Percentiles rank a stretch among this genome's conserved stretches.
phyloP scores from a whole-genome alignment of 2,329 filamentous ascomycete species.

The Cadophora sp. region DNA sequence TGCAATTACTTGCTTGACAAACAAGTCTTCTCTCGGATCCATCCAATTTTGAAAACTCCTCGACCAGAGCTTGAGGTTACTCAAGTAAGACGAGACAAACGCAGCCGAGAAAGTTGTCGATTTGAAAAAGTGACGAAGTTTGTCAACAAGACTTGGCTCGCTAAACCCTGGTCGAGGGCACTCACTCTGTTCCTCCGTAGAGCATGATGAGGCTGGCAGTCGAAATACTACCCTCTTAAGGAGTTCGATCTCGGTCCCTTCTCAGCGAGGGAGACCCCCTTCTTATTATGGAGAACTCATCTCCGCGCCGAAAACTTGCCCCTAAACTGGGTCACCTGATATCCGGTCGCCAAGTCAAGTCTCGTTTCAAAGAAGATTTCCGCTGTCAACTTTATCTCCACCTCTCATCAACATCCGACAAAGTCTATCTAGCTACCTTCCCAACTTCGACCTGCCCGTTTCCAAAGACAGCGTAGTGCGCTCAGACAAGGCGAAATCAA shows the following conservation, averaged over 20 bases:
- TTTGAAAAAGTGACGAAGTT: too few relatives aligned
- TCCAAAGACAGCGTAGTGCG: not conserved
- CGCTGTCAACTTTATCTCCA: not conserved
- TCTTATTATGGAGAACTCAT: not conserved
- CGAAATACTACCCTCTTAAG: too few relatives aligned
- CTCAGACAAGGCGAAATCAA: not conserved
- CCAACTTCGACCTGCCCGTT: not conserved
- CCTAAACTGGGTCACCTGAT: not conserved
- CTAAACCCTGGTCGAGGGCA: too few relatives aligned
- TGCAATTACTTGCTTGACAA: too few relatives aligned
- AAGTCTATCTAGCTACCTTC: not conserved
- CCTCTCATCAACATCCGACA: constrained; percentile 12
- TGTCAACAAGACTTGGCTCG: too few relatives aligned
- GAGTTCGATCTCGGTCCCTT: not conserved
- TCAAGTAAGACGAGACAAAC: too few relatives aligned
- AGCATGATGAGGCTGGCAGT: too few relatives aligned
- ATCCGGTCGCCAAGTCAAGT: not conserved
- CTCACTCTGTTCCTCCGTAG: too few relatives aligned
- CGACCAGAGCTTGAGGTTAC: too few relatives aligned
- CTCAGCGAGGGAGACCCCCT: not conserved
- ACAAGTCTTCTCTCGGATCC: too few relatives aligned
- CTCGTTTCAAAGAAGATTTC: constrained; percentile 9
- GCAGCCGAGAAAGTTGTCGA: too few relatives aligned
- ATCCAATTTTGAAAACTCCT: too few relatives aligned
- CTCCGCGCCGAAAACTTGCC: not conserved